Percentiles rank a stretch among this genome's conserved stretches.
Conservation (phyloP, 306 rosid genomes). For the Acacia crassicarpa region DNA sequence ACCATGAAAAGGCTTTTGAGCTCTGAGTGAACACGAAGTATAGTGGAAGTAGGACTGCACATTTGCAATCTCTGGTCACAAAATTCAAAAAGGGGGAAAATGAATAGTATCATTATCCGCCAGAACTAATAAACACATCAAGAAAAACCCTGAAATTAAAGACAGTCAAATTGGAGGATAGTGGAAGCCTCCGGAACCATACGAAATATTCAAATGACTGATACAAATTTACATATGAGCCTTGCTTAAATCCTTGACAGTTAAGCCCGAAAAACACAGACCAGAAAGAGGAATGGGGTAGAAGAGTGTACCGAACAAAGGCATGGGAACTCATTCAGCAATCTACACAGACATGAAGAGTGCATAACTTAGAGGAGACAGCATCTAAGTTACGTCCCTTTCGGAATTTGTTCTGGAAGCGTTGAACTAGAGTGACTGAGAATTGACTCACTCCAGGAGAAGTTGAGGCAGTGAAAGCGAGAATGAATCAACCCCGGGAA, state of each 20-base stretch:
- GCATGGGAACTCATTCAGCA: slow-evolving; percentile 81
- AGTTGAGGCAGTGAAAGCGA: background rate
- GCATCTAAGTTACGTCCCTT: background rate
- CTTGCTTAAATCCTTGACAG: background rate
- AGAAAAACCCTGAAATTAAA: background rate
- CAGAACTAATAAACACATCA: background rate
- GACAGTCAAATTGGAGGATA: background rate
- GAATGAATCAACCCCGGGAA: background rate
- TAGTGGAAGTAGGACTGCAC: slow-evolving; percentile 54
- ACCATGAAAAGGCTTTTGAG: slow-evolving; percentile 39
- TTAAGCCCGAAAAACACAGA: background rate
- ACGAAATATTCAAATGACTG: background rate
- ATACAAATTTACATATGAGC: background rate
- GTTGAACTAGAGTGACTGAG: background rate
- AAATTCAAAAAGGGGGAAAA: background rate
- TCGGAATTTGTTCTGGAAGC: background rate
- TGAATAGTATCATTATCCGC: background rate
- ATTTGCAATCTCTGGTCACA: slow-evolving; percentile 59
- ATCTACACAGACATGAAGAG: slow-evolving; percentile 21
- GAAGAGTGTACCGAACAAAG: slow-evolving; percentile 57
- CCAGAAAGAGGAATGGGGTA: background rate
- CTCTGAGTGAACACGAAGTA: slow-evolving; percentile 36
- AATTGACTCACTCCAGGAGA: background rate
- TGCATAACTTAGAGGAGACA: slow-evolving; percentile 19
- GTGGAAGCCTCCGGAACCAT: background rate